Evolutionary conservation across 2,329 filamentous ascomycete species (phyloP).

Genomic region (Aspergillus sojae): DNA sequence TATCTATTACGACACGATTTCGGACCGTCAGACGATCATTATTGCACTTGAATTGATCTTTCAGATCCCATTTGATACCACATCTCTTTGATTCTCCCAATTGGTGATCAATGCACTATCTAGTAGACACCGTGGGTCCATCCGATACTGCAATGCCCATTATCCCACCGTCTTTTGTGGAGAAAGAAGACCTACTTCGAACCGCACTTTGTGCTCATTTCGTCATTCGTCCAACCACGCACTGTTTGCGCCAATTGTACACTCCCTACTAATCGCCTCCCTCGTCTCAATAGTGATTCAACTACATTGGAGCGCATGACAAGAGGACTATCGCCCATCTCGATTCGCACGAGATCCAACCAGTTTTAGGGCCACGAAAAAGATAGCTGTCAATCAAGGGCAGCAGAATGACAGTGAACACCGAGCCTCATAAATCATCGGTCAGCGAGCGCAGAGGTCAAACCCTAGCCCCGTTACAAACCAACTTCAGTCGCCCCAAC

Average conservation of each 20-base stretch:
- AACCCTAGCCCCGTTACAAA: slow-evolving; percentile 40
- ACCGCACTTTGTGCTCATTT: neutral
- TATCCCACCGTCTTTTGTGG: slow-evolving; percentile 5
- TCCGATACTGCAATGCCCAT: slow-evolving; percentile 6
- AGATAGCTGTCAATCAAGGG: neutral
- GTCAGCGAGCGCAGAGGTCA: slow-evolving; percentile 43
- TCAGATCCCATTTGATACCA: neutral
- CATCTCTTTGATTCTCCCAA: neutral
- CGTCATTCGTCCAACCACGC: neutral
- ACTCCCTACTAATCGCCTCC: neutral
- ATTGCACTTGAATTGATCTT: neutral
- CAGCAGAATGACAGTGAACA: slow-evolving; percentile 21
- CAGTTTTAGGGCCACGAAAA: neutral
- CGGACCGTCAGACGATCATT: slow-evolving; percentile 1
- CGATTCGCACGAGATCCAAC: neutral
- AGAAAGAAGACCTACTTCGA: slow-evolving; percentile 6
- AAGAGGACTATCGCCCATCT: neutral
- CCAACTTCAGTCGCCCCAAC: slow-evolving; percentile 37
- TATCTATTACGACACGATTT: neutral
- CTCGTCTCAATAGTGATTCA: neutral
- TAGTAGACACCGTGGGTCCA: neutral
- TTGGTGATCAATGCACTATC: slow-evolving; percentile 8
- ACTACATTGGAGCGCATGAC: neutral
- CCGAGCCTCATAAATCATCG: slow-evolving; percentile 26
- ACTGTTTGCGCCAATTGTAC: neutral